Percentiles rank a stretch among this genome's conserved stretches.
Evolutionary conservation across 129 eudicot genomes (phyloP).

Genomic region (Ambrosia trifida): DNA sequence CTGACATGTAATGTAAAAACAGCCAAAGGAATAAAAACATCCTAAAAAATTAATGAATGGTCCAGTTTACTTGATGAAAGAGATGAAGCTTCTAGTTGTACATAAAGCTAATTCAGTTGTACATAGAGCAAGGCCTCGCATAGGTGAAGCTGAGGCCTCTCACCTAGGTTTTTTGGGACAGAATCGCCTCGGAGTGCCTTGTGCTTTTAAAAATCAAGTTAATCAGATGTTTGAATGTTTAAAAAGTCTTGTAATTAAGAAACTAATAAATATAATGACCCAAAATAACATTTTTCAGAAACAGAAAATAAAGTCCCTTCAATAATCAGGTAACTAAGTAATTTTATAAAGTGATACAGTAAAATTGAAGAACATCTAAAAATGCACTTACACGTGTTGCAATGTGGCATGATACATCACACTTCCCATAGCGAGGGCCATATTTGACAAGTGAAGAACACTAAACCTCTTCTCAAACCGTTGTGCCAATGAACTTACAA

Average conservation of each 20-base stretch:
- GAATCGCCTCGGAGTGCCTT: too few relatives aligned
- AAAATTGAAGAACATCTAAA: constrained; percentile 15
- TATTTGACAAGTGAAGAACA: constrained; percentile 55
- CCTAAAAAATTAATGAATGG: too few relatives aligned
- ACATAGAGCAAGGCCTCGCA: too few relatives aligned
- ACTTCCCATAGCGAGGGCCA: constrained; percentile 56
- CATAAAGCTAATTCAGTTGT: too few relatives aligned
- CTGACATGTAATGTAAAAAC: too few relatives aligned
- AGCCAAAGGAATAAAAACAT: too few relatives aligned
- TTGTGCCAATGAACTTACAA: constrained; percentile 48
- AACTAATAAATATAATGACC: neutral
- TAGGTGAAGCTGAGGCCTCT: too few relatives aligned
- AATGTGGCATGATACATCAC: constrained; percentile 54
- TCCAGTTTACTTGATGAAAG: too few relatives aligned
- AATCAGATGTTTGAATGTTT: neutral
- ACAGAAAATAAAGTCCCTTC: neutral
- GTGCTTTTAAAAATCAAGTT: too few relatives aligned
- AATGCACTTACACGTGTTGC: constrained; percentile 45
- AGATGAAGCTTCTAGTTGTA: too few relatives aligned
- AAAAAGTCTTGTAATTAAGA: neutral
- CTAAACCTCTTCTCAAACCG: constrained; percentile 57
- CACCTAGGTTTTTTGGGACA: too few relatives aligned
- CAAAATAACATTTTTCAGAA: neutral
- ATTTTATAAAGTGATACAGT: neutral
- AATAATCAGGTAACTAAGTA: neutral